These are phyloP conservation scores for Nematodospora anomalae DNA, from an alignment of 1,139 yeast species.

Conservation along the genomic window DNA sequence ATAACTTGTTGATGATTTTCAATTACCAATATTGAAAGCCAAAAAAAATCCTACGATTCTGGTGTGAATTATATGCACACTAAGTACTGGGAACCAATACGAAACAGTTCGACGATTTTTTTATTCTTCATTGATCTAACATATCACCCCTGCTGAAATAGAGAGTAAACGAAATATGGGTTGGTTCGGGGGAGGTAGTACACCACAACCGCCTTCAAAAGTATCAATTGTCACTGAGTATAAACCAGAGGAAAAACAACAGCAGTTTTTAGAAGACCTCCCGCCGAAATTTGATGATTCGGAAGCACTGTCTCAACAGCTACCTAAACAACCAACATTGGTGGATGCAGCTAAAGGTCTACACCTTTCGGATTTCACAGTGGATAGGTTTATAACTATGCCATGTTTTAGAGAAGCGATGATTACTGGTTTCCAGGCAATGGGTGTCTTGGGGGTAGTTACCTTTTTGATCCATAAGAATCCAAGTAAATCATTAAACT, in stretches of 20 bases:
- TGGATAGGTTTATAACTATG: slow-evolving; percentile 56
- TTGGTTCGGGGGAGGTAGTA: slow-evolving; percentile 28
- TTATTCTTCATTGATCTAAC: too few relatives aligned
- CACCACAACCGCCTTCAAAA: slow-evolving; percentile 22
- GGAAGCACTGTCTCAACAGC: slow-evolving; percentile 18
- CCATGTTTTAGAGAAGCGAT: slow-evolving; percentile 93
- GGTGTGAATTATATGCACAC: too few relatives aligned
- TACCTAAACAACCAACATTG: slow-evolving; percentile 22
- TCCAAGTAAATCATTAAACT: slow-evolving; percentile 62
- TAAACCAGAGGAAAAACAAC: slow-evolving; percentile 17
- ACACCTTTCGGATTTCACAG: slow-evolving; percentile 52
- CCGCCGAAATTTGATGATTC: slow-evolving; percentile 50
- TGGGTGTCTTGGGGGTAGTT: slow-evolving; percentile 75
- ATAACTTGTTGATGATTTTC: too few relatives aligned
- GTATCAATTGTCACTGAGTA: slow-evolving; percentile 27
- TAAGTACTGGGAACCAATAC: too few relatives aligned
- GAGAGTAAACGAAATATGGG: too few relatives aligned
- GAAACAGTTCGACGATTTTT: too few relatives aligned
- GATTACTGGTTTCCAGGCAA: slow-evolving; percentile 81
- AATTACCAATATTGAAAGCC: too few relatives aligned
- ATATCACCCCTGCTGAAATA: too few relatives aligned
- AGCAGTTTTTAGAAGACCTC: slow-evolving; percentile 32
- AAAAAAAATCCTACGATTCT: too few relatives aligned
- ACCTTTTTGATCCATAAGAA: slow-evolving; percentile 69
- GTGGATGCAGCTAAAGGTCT: slow-evolving; percentile 33